Evolutionary conservation across 345 rosid species (phyloP).

Genomic region (Populus pruinosa): DNA sequence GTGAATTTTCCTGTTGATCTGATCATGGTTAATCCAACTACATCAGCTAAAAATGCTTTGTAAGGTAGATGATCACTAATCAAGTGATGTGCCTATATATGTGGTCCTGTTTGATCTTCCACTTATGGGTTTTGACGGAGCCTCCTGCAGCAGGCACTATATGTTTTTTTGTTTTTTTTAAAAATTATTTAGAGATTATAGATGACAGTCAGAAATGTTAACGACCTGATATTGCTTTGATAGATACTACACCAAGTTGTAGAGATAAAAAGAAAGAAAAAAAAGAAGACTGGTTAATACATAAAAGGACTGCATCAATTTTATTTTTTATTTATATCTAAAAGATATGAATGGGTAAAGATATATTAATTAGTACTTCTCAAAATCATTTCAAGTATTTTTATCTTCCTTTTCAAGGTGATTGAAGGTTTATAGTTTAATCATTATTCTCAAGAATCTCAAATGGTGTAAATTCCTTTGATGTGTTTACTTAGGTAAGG

Average conservation of each 20-base stretch:
- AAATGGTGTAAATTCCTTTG: too few species aligned
- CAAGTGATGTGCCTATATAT: conserved; percentile 17
- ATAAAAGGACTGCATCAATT: too few species aligned
- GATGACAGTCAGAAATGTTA: background rate
- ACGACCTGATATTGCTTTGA: too few species aligned
- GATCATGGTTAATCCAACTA: background rate
- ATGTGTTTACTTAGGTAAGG: too few species aligned
- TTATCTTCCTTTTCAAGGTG: too few species aligned
- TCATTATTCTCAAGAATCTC: too few species aligned
- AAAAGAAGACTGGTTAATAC: too few species aligned
- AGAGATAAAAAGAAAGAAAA: background rate
- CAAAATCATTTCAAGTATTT: too few species aligned
- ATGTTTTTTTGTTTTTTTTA: conserved; percentile 7
- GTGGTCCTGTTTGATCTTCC: conserved; percentile 39
- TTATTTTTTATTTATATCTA: background rate
- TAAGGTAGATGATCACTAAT: conserved; percentile 5
- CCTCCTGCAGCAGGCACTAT: conserved; percentile 1
- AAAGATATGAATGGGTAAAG: too few species aligned
- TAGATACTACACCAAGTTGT: background rate
- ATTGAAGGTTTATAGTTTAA: too few species aligned
- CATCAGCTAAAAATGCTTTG: background rate
- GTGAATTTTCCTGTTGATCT: background rate
- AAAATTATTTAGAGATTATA: background rate
- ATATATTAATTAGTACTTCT: too few species aligned
- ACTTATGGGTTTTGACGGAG: conserved; percentile 22